phyloP scores from a whole-genome alignment of 1,284 basidiomycete genomes.

The Cutaneotrichosporon sp. region DNA sequence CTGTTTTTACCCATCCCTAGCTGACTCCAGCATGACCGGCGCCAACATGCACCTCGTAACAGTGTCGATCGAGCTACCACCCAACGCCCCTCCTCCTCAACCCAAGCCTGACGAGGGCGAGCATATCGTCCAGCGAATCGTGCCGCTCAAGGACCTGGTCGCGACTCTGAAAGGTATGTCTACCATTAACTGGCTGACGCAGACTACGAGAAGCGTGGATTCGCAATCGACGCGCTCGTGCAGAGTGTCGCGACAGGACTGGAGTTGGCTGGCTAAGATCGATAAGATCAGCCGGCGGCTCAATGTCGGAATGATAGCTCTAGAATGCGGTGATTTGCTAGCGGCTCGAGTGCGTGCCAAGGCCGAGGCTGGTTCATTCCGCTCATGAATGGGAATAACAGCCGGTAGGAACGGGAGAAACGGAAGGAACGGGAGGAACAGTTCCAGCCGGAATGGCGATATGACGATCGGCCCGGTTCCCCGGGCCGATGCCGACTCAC shows the following conservation, averaged over 20 bases:
- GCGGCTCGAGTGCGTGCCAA: too few species aligned
- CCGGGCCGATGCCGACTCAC: too few species aligned
- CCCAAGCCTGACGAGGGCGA: constrained; percentile 62
- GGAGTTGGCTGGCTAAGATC: constrained; percentile 56
- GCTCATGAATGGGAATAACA: too few species aligned
- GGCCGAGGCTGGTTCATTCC: too few species aligned
- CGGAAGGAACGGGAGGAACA: too few species aligned
- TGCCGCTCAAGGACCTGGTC: constrained; percentile 66
- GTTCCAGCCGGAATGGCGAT: too few species aligned
- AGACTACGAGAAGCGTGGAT: constrained; percentile 74
- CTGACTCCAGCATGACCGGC: constrained; percentile 49
- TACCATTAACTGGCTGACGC: neutral
- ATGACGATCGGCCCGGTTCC: too few species aligned
- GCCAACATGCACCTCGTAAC: constrained; percentile 57
- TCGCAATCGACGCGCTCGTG: constrained; percentile 72
- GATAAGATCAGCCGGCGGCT: neutral
- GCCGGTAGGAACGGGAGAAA: too few species aligned
- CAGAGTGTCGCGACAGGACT: constrained; percentile 71
- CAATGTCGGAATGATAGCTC: neutral
- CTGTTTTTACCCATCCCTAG: neutral
- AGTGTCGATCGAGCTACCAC: constrained; percentile 52
- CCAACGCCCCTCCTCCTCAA: constrained; percentile 48
- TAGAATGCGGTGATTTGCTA: too few species aligned
- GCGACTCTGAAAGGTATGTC: constrained; percentile 64
- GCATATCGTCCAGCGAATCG: constrained; percentile 70